Base-by-base conservation (phyloP, 1,284 basidiomycete species). In the Heliocybe sulcata region DNA sequence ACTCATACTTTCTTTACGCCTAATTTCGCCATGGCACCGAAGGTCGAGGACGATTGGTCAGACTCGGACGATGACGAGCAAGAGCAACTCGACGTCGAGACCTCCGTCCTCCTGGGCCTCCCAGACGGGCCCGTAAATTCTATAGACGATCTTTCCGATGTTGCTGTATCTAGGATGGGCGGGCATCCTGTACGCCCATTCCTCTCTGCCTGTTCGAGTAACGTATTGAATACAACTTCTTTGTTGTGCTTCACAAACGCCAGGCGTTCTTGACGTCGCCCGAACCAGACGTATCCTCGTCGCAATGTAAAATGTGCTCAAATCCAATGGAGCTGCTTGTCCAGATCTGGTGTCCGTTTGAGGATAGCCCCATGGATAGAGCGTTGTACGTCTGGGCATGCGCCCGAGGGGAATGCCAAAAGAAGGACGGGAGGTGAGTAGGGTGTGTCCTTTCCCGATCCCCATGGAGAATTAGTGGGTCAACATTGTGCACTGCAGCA, bases 321-420 rank as follows among this genome's bases (percentile, higher is more conserved):
- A 69, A 74, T 19, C 80, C 85, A 0, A 92, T 88, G 86, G 82
- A 90, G 59, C 76, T 93, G 23, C 77, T 93, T 31, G 75, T 89
- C 12, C 90, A 93, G 61, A 77, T 93, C 62, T 92, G 90, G 87
- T 92, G 88, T 67, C 91, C 91, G 0, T 82, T 92, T 60, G 87
- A 92, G 64, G 75, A 83, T 35, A 93, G 89, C 60, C 80, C 85
- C 8, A 84, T 86, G 76, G 90, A 93, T 64, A 77, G 91, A 52
- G 85, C 83, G 1, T 69, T 92, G 53, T 92, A 92, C 64, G 75
- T 92, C 19, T 93, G 90, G 85, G 90, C 81, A 12, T 93, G 90
- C 62, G 73, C 85, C 2, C 74, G 77, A 25, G 69, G 77, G 4
- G 65, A 71, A 20, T 93, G 90, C 69, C 90, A 93, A 65, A 74